These are phyloP conservation scores for Flaveria sonorensis DNA, from an alignment of 129 eudicot genomes.

Conservation along the genomic window DNA sequence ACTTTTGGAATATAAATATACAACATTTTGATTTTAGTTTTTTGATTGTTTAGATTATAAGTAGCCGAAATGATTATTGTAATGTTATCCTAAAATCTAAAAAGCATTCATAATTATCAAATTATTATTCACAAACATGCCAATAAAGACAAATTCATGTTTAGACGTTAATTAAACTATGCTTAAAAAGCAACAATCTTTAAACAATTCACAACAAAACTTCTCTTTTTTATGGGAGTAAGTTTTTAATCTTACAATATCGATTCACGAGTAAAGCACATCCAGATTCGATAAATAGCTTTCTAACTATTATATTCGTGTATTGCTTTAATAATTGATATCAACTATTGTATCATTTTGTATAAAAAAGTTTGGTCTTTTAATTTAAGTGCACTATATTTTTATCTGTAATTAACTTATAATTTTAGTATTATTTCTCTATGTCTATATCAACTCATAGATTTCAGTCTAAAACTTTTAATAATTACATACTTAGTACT, in stretches of 20 bases:
- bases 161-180: conserved; percentile 21
- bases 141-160: conserved; percentile 36
- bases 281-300: conserved; percentile 15
- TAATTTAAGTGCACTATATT: not conserved
- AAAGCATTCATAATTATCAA: conserved; percentile 30
- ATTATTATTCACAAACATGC: conserved; percentile 33
- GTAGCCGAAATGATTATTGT: not conserved
- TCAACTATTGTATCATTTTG: not conserved
- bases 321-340: not conserved
- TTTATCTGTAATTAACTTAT: too few relatives aligned
- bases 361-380: not conserved
- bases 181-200: conserved; percentile 39
- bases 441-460: too few relatives aligned
- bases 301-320: not conserved
- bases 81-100: not conserved
- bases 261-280: conserved; percentile 24
- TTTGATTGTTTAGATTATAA: not conserved
- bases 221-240: conserved; percentile 28
- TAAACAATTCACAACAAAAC: conserved; percentile 41
- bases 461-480: too few relatives aligned
- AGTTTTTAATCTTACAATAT: conserved; percentile 22
- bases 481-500: too few relatives aligned
- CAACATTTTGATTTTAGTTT: not conserved
- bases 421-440: too few relatives aligned
- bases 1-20: not conserved